phyloP scores from a whole-genome alignment of 352 stramenopile genomes.

The Phytophthora rubi region DNA sequence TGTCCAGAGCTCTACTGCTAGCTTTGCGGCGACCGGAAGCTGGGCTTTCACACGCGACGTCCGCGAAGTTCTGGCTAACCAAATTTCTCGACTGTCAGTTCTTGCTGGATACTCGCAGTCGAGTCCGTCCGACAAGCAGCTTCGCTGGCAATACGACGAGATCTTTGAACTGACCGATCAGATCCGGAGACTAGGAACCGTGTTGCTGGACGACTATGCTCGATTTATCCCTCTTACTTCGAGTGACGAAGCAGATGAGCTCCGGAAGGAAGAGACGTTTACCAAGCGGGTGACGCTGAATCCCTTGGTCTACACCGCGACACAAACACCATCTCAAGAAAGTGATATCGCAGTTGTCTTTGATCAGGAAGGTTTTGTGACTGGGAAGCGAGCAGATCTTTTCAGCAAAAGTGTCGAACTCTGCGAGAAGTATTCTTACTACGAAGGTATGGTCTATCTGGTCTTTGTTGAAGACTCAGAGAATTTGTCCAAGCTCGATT shows the following conservation, averaged over 20 bases:
- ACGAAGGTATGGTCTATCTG: conserved; percentile 85
- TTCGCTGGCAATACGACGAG: conserved; percentile 63
- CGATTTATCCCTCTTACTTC: conserved; percentile 49
- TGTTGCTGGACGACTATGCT: conserved; percentile 64
- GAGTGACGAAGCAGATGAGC: conserved; percentile 58
- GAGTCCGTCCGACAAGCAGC: conserved; percentile 28
- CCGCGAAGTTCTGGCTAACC: conserved; percentile 66
- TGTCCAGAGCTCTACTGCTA: conserved; percentile 35
- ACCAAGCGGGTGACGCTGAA: conserved; percentile 72
- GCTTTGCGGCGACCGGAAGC: conserved; percentile 51
- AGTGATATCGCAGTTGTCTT: conserved; percentile 32
- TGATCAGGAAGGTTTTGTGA: conserved; percentile 37
- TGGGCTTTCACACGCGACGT: conserved; percentile 71
- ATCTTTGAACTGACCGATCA: conserved; percentile 73
- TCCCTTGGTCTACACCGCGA: conserved; percentile 75
- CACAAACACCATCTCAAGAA: conserved; percentile 36
- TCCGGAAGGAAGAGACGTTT: conserved; percentile 65
- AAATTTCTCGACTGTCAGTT: conserved; percentile 63
- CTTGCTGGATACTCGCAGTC: conserved; percentile 56
- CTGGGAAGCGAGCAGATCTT: conserved; percentile 57
- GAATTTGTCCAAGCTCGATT: conserved; percentile 72
- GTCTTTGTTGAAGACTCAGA: conserved; percentile 64
- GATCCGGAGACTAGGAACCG: conserved; percentile 57
- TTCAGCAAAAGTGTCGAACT: conserved; percentile 66
- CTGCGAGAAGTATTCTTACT: conserved; percentile 79